phyloP scores from a whole-genome alignment of 306 rosid genomes.

The Crataegus laevigata region DNA sequence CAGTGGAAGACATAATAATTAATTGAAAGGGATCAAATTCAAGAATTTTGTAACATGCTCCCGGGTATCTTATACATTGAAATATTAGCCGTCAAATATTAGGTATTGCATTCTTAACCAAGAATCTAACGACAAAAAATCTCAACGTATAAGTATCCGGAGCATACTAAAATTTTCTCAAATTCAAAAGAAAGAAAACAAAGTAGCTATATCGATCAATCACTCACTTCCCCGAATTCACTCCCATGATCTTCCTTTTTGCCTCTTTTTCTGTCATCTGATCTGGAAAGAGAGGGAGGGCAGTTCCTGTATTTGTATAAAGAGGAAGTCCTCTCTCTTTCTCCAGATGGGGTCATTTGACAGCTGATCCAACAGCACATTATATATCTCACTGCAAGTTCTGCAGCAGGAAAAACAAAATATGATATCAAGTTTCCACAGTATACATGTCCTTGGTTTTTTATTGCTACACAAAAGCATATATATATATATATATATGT shows the following conservation, averaged over 20 bases:
- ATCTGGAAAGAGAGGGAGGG: slow-evolving; percentile 30
- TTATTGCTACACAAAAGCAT: not conserved
- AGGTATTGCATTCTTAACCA: accelerated
- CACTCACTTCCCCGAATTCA: slow-evolving; percentile 12
- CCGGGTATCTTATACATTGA: too few species aligned
- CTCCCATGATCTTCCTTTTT: slow-evolving; percentile 15
- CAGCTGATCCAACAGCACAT: slow-evolving; percentile 28
- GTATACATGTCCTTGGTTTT: slow-evolving; percentile 13
- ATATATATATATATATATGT: not conserved
- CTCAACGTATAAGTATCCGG: not conserved
- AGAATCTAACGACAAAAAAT: not conserved
- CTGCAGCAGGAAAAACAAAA: not conserved
- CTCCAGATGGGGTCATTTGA: slow-evolving; percentile 26
- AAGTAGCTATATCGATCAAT: slow-evolving; percentile 13
- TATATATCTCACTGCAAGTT: slow-evolving; percentile 5
- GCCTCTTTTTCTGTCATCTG: slow-evolving; percentile 34
- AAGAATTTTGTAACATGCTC: not conserved
- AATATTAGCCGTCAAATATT: too few species aligned
- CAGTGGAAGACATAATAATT: slow-evolving; percentile 29
- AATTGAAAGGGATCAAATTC: slow-evolving; percentile 7
- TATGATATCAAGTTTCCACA: not conserved
- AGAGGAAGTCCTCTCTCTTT: slow-evolving; percentile 7
- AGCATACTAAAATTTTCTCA: not conserved
- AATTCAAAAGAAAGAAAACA: slow-evolving; percentile 11
- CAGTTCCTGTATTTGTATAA: slow-evolving; percentile 12